Evolutionary conservation across 208 protist genomes (phyloP).

Genomic region (Wallacemonas sp.): DNA sequence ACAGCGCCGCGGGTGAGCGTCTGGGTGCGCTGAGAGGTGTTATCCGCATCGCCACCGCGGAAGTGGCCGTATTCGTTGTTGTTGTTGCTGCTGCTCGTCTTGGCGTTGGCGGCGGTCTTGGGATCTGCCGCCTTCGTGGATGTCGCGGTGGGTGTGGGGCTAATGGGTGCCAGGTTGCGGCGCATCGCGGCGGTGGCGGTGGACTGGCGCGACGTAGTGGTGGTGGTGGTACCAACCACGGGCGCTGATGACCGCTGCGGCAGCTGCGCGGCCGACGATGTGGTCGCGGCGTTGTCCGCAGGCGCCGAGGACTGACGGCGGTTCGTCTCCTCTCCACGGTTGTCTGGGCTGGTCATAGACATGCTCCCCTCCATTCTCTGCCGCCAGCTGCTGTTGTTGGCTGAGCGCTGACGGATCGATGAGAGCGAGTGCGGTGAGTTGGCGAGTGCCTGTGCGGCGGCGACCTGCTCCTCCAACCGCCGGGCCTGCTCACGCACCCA

Average conservation of each 20-base stretch:
- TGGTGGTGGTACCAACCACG: too few species aligned
- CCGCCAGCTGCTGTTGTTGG: slow-evolving; percentile 1
- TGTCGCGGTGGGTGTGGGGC: neutral
- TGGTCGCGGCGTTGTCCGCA: neutral
- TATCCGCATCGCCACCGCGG: neutral
- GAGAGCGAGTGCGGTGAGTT: slow-evolving; percentile 19
- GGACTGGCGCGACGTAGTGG: too few species aligned
- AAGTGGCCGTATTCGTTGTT: too few species aligned
- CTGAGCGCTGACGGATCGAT: slow-evolving; percentile 1
- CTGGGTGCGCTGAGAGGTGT: neutral
- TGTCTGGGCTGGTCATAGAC: neutral
- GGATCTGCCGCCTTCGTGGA: neutral
- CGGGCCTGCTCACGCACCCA: slow-evolving; percentile 34
- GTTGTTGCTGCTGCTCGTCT: neutral
- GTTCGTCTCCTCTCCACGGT: neutral
- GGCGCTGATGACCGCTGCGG: neutral
- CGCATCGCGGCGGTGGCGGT: too few species aligned
- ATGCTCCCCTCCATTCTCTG: slow-evolving; percentile 5
- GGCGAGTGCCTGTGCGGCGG: slow-evolving; percentile 7
- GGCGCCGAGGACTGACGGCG: neutral
- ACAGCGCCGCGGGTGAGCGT: neutral
- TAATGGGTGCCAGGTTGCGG: slow-evolving; percentile 2
- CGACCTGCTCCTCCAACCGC: slow-evolving; percentile 17
- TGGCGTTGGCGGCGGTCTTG: neutral
- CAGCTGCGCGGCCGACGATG: neutral